phyloP scores from a whole-genome alignment of 176 grass and related monocot genomes.

The Zizania latifolia region DNA sequence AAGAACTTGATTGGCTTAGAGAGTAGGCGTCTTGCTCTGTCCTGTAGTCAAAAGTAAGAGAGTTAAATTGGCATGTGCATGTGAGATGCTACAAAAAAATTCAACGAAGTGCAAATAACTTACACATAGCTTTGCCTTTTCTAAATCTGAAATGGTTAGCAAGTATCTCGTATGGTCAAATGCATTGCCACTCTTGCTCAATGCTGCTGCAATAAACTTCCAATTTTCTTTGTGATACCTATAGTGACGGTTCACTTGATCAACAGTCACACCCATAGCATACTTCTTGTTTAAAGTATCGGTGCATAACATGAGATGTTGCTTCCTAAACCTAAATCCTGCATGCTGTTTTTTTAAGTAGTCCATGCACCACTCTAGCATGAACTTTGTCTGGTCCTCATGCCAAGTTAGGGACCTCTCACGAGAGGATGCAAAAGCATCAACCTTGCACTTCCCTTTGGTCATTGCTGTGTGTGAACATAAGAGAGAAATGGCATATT shows the following conservation, averaged over 20 bases:
- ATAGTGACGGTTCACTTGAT: not conserved
- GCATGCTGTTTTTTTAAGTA: not conserved
- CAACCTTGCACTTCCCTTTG: too few species aligned
- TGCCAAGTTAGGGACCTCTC: not conserved
- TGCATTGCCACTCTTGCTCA: not conserved
- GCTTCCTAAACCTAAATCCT: not conserved
- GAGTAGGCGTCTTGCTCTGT: not conserved
- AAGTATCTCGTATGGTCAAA: not conserved
- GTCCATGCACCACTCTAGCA: not conserved
- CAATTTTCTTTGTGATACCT: not conserved
- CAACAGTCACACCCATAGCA: not conserved
- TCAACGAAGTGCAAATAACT: not conserved
- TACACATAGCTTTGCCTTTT: not conserved
- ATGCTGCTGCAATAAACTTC: not conserved
- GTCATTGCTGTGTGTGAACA: too few species aligned
- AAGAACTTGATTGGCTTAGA: not conserved
- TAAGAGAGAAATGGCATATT: too few species aligned
- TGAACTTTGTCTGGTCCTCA: not conserved
- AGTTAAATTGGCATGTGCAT: too few species aligned
- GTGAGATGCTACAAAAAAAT: too few species aligned
- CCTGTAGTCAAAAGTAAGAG: too few species aligned
- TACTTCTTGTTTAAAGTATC: not conserved
- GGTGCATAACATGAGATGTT: not conserved
- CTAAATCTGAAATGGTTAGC: not conserved
- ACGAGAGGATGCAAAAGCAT: too few species aligned